These are phyloP conservation scores for Cercospora nicotianae DNA, from an alignment of 2,329 filamentous ascomycete species.

Conservation along the genomic window DNA sequence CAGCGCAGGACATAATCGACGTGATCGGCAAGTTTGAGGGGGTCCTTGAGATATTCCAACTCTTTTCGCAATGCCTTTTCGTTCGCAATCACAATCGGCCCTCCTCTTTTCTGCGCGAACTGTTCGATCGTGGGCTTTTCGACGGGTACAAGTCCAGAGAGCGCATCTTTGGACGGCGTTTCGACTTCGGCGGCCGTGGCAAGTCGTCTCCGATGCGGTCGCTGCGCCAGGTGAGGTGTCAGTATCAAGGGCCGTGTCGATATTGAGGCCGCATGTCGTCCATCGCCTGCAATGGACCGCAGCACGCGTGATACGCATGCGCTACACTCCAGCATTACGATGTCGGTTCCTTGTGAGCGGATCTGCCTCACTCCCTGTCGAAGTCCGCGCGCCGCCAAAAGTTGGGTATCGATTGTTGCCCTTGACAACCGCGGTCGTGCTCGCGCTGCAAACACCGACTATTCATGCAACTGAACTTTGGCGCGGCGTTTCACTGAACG, in stretches of 20 bases:
- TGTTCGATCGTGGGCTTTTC: conserved; percentile 7
- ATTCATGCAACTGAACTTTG: conserved; percentile 1
- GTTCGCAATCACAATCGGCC: conserved; percentile 18
- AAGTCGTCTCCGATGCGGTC: conserved; percentile 12
- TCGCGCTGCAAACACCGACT: background rate
- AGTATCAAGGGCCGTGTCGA: conserved; percentile 27
- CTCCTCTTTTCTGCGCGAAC: conserved; percentile 8
- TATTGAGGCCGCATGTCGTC: conserved; percentile 16
- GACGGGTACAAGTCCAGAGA: conserved; percentile 35
- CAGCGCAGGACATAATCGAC: conserved; percentile 62
- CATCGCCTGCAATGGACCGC: conserved; percentile 42
- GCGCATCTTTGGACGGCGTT: conserved; percentile 25
- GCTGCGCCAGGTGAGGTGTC: conserved; percentile 24
- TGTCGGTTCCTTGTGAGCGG: background rate
- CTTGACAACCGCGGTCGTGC: background rate
- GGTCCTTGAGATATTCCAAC: conserved; percentile 66
- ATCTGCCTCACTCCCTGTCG: background rate
- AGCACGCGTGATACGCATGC: conserved; percentile 47
- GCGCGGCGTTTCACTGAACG: conserved; percentile 4
- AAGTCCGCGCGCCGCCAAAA: background rate
- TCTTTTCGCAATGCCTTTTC: conserved; percentile 53
- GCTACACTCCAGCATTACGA: conserved; percentile 48
- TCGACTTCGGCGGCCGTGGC: conserved; percentile 10
- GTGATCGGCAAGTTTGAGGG: conserved; percentile 68
- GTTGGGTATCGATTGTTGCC: conserved; percentile 16